These are phyloP conservation scores for Ophiocordyceps polyrhachis-furcata DNA, from an alignment of 2,329 filamentous ascomycete species.

Conservation along the genomic window DNA sequence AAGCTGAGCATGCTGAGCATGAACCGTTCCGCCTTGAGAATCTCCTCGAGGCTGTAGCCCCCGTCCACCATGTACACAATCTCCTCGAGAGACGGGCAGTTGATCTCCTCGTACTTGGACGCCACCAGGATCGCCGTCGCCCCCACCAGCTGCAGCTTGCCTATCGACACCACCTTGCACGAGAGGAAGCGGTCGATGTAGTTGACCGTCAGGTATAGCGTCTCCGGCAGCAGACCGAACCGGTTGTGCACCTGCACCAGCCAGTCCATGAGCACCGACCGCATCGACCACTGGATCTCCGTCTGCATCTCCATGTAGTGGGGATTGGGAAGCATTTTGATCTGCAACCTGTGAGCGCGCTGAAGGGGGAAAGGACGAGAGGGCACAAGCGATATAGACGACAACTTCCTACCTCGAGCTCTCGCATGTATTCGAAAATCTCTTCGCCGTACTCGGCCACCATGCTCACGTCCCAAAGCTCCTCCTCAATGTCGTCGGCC, in stretches of 20 bases:
- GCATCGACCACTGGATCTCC: conserved; percentile 99
- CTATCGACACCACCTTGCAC: conserved; percentile 82
- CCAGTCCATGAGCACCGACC: conserved; percentile 94
- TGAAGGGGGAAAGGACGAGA: no score
- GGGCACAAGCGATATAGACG: not conserved
- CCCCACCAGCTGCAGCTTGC: conserved; percentile 88
- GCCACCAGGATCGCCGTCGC: conserved; percentile 92
- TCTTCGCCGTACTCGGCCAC: conserved; percentile 92
- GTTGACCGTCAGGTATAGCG: conserved; percentile 85
- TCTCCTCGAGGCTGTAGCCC: conserved; percentile 76
- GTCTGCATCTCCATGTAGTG: conserved; percentile 95
- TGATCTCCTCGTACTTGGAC: conserved; percentile 97
- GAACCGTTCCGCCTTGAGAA: conserved; percentile 91
- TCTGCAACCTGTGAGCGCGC: conserved; percentile 23
- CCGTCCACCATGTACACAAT: conserved; percentile 98
- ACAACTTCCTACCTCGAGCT: conserved; percentile 53
- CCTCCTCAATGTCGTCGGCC: conserved; percentile 66
- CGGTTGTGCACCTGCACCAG: conserved; percentile 87
- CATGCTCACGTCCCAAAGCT: conserved; percentile 90
- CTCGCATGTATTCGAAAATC: conserved; percentile 82
- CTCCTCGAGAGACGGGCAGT: conserved; percentile 84
- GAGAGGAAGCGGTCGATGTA: conserved; percentile 95
- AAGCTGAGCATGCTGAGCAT: conserved; percentile 96
- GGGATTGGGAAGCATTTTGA: conserved; percentile 65
- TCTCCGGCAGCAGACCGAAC: conserved; percentile 83